Base-by-base conservation (phyloP, 1,284 basidiomycete species). In the Caloboletus inedulis region DNA sequence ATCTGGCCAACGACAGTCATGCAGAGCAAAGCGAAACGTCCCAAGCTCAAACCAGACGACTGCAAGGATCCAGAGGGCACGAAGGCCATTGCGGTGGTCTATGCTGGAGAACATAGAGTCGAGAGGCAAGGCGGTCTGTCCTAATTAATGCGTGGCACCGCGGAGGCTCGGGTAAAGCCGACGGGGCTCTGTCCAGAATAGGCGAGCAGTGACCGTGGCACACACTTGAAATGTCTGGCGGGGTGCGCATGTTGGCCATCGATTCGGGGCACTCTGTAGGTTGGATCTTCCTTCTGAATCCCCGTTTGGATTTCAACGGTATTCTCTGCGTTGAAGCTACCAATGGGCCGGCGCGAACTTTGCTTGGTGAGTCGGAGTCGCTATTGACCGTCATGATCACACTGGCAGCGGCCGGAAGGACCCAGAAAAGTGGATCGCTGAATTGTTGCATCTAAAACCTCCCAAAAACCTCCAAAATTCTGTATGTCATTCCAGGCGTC, bases 41-140 rank as follows among this genome's bases (percentile, higher is more conserved):
- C 56, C 69, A 18, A 68, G 53, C 34, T 68, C 66, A 29, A 62
- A 21, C 69, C 69, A 71, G 41, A 67, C n/a, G 18, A 68, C 57
- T 3, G 51, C 53, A n/a, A 70, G 14, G 9, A 65, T 27, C 69
- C 69, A 68, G 3, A 51, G 43, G 4, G 21, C 39, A 23, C 68
- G 47, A 10, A 68, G 50, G 25, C 52, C 54, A 6, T 53, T 56
- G 41, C 61, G 52, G 10, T 27, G 39, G 49, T 52, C 35, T 2
- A 35, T 25, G 33, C 37, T 50, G 19, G 21, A 37, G 39, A 49
- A 21, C 62, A 62, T 61, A 13, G 14, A 10, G 9, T 13, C 9
- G 10, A 27, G 29, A 30, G 16, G 30, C 23, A 23, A 23, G 23
- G 23, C 23, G 23, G 23, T 3, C 23, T 23, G 23, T 23, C 23